Base-by-base conservation (phyloP, 2,329 filamentous ascomycete genomes). In the Coniella lustricola region DNA sequence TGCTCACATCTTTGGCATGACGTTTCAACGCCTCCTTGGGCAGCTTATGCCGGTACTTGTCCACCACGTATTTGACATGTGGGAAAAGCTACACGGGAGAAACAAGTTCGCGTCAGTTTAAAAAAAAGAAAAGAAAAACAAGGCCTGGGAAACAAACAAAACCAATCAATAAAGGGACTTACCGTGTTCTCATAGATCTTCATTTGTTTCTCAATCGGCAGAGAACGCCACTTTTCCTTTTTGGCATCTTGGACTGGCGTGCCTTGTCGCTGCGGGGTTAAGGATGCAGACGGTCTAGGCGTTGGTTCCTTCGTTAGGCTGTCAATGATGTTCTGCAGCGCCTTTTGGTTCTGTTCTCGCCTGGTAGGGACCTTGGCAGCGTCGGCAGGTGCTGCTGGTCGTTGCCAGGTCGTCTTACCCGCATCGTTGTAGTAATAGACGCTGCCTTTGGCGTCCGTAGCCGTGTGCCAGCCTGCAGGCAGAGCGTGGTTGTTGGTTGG, bases 151-250 rank as follows among this genome's bases (percentile, higher is more conserved):
- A n/a, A n/a, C n/a, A n/a, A n/a, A n/a, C n/a, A n/a, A n/a, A n/a
- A n/a, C n/a, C n/a, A n/a, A n/a, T n/a, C n/a, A n/a, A n/a, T n/a
- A n/a, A n/a, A n/a, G n/a, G n/a, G 22, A 72, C 87, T 65, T 75
- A 94, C 89, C 44, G 90, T 95, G 62, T 90, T 90, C 65, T 96
- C 90, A 60, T 96, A 97, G 2, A 95, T 75, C 70, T 89, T 95
- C 79, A 90, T 94, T 67, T 93, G 88, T 68, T 96, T 96, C 56
- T 96, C 90, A 56, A 82, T 64, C 1, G 84, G 73, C 29, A 84
- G 64, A 51, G 75, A 76, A 48, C 80, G 76, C 86, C 86, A 90
- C 62, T 84, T 87, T 41, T 88, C 84, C 58, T 76, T 75, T 57
- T 79, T 83, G 5, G 74, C 73, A 64, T 84, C 77, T 39, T 74